Evolutionary conservation across 345 rosid genomes (phyloP).

Genomic region (Melaleuca alternifolia): DNA sequence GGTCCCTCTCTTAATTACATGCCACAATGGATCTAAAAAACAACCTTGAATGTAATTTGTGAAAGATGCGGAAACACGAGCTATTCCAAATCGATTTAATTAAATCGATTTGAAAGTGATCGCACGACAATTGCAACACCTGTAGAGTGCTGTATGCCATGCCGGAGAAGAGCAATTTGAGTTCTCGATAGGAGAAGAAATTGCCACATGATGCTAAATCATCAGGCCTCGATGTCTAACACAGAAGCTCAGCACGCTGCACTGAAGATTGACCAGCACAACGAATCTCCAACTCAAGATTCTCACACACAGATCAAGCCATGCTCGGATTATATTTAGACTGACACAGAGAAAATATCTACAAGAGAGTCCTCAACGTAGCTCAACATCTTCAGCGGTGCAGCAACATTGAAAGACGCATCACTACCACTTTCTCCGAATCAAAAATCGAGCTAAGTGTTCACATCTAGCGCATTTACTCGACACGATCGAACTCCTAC

Average conservation of each 20-base stretch:
- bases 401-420: background rate
- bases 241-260: rapidly evolving
- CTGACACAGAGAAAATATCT: background rate
- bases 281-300: background rate
- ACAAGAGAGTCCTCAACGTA: background rate
- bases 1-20: background rate
- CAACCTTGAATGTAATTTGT: background rate
- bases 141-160: background rate
- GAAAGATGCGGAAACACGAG: background rate
- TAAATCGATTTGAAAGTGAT: background rate
- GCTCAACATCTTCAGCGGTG: background rate
- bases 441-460: background rate
- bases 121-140: background rate
- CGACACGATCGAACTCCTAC: background rate
- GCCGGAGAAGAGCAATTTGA: background rate
- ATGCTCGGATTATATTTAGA: background rate
- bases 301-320: background rate
- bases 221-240: background rate
- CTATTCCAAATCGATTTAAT: background rate
- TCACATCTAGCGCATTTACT: background rate
- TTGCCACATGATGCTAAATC: background rate
- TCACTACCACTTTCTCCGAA: background rate
- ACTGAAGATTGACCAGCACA: background rate
- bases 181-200: background rate
- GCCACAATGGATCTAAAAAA: background rate